Percentiles rank a stretch among this genome's conserved stretches.
phyloP scores from a whole-genome alignment of 1,284 basidiomycete genomes.

The Boletellus sp. region DNA sequence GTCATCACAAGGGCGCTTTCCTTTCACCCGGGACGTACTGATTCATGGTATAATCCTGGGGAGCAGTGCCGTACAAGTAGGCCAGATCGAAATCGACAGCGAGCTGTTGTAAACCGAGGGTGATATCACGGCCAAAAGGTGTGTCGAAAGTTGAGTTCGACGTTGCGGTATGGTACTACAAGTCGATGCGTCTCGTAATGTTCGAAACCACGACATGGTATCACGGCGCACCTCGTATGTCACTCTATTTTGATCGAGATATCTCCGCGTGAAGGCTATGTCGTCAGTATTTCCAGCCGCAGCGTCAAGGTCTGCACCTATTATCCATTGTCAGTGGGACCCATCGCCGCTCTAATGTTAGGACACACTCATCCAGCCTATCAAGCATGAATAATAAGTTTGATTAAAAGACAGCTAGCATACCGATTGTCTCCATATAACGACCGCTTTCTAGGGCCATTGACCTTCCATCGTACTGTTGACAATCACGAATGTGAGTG shows the following conservation, averaged over 20 bases:
- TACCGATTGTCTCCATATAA: slow-evolving; percentile 85
- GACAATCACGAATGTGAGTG: slow-evolving; percentile 76
- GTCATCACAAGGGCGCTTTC: neutral
- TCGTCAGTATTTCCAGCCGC: slow-evolving; percentile 40
- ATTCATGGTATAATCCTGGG: slow-evolving; percentile 66
- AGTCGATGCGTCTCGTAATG: neutral
- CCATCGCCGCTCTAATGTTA: neutral
- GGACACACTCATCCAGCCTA: slow-evolving; percentile 35
- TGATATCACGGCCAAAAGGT: slow-evolving; percentile 46
- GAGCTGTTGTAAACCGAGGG: slow-evolving; percentile 50
- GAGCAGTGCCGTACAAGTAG: slow-evolving; percentile 62
- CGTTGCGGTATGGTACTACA: slow-evolving; percentile 55
- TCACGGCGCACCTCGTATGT: slow-evolving; percentile 56
- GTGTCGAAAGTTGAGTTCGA: slow-evolving; percentile 55
- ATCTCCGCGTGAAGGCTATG: slow-evolving; percentile 63
- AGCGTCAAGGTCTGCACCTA: slow-evolving; percentile 52
- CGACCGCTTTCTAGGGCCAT: slow-evolving; percentile 78
- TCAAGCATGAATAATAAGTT: neutral
- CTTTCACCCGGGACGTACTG: slow-evolving; percentile 38
- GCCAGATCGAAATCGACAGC: slow-evolving; percentile 52
- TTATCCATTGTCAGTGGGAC: neutral
- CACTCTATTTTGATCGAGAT: slow-evolving; percentile 70
- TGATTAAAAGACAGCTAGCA: slow-evolving; percentile 11
- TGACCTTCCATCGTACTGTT: slow-evolving; percentile 56
- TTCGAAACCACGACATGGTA: neutral